A percentile compares a stretch with the other conserved stretches of the same genome.
phyloP scores from a whole-genome alignment of 495 filamentous ascomycete genomes.

The Jackrogersella minutella region DNA sequence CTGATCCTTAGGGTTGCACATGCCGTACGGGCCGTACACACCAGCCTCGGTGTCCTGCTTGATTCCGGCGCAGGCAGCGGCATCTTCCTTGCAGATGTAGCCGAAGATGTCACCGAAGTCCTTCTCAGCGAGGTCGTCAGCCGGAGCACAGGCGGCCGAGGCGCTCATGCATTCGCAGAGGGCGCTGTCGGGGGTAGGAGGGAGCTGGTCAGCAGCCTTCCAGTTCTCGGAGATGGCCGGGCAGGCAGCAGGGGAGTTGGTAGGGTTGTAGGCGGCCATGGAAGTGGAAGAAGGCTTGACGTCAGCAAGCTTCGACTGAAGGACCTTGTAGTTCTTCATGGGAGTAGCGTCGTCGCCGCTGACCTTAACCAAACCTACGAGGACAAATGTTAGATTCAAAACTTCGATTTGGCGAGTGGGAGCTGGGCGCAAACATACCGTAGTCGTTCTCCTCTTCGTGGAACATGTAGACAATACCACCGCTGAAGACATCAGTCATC shows the following conservation, averaged over 20 bases:
- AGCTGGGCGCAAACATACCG: constrained; percentile 56
- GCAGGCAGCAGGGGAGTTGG: constrained; percentile 79
- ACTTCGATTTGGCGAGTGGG: background rate
- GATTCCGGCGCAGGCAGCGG: constrained; percentile 71
- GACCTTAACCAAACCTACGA: constrained; percentile 69
- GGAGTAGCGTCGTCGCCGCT: constrained; percentile 64
- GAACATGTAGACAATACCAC: constrained; percentile 98
- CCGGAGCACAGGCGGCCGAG: constrained; percentile 73
- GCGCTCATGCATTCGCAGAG: constrained; percentile 86
- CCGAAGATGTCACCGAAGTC: constrained; percentile 73
- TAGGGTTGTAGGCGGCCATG: constrained; percentile 74
- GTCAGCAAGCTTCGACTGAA: constrained; percentile 73
- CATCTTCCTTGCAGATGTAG: constrained; percentile 70
- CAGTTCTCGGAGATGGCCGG: constrained; percentile 71
- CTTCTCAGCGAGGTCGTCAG: constrained; percentile 52
- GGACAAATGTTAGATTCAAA: background rate
- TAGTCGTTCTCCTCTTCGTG: constrained; percentile 91
- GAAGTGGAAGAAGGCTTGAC: constrained; percentile 71
- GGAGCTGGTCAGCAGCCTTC: constrained; percentile 73
- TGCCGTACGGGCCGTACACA: constrained; percentile 85
- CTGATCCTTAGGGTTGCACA: constrained; percentile 82
- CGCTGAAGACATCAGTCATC: constrained; percentile 88
- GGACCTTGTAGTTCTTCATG: constrained; percentile 75
- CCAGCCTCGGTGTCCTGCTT: constrained; percentile 73
- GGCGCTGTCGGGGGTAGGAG: constrained; percentile 76